phyloP scores from a whole-genome alignment of 345 rosid genomes.

The Raphanus raphanistrum region DNA sequence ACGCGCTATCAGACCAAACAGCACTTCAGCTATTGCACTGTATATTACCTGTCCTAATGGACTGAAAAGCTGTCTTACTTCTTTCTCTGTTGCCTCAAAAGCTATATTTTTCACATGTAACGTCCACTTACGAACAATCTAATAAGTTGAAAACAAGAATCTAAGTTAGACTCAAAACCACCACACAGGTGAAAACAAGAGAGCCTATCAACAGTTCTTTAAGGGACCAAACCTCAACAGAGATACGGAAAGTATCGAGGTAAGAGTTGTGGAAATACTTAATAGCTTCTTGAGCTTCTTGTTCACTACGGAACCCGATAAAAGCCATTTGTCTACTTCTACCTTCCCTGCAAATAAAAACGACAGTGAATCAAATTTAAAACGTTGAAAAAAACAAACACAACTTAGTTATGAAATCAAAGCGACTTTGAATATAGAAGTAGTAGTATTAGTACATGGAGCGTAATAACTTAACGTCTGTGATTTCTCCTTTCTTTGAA shows the following conservation, averaged over 20 bases:
- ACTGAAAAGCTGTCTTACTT: constrained; percentile 82
- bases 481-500: constrained; percentile 82
- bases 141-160: background rate
- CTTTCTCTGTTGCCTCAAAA: constrained; percentile 91
- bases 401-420: background rate
- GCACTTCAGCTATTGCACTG: background rate
- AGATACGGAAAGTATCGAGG: constrained; percentile 59
- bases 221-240: constrained; percentile 65
- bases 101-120: constrained; percentile 75
- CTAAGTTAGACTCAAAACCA: background rate
- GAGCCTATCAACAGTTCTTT: background rate
- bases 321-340: constrained; percentile 85
- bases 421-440: background rate
- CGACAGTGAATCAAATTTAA: background rate
- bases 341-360: constrained; percentile 57
- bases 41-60: constrained; percentile 86
- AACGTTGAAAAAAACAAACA: background rate
- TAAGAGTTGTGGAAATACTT: constrained; percentile 68
- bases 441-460: constrained; percentile 47
- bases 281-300: constrained; percentile 80
- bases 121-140: constrained; percentile 65
- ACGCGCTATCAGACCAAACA: background rate
- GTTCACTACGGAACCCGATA: constrained; percentile 73
- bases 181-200: background rate
- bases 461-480: constrained; percentile 74